Conservation (phyloP, 208 protist genomes). For the Tritrichomonas foetus region DNA sequence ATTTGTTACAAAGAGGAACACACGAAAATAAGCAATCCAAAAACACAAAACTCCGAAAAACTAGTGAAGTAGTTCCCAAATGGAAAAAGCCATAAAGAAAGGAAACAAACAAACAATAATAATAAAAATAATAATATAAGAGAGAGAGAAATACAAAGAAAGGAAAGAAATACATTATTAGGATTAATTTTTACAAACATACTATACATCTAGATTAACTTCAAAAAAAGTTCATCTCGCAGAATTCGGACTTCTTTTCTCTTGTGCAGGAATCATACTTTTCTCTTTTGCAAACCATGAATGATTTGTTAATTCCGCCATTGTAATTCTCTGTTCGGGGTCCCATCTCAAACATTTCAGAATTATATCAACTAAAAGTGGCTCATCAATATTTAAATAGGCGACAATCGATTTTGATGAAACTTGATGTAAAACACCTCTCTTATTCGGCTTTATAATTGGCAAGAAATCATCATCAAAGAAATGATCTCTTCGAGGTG, state of each 20-base stretch:
- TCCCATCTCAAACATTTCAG: not conserved
- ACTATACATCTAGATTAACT: not conserved
- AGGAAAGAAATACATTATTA: not conserved
- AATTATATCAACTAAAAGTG: not conserved
- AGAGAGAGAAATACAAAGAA: not conserved
- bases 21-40: not conserved
- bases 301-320: not conserved
- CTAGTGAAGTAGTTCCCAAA: not conserved
- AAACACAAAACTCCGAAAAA: not conserved
- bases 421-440: not conserved
- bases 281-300: not conserved
- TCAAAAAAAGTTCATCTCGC: not conserved
- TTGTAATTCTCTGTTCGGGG: not conserved
- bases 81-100: not conserved
- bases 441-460: too few species aligned
- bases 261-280: not conserved
- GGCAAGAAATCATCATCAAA: not conserved
- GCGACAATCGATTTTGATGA: not conserved
- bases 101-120: not conserved
- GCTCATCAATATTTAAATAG: not conserved
- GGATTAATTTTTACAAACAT: not conserved
- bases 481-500: conserved; percentile 8
- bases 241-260: not conserved
- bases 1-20: not conserved
- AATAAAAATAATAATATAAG: not conserved